phyloP scores from a whole-genome alignment of 352 stramenopile genomes.

The Pythium scleroteichum region DNA sequence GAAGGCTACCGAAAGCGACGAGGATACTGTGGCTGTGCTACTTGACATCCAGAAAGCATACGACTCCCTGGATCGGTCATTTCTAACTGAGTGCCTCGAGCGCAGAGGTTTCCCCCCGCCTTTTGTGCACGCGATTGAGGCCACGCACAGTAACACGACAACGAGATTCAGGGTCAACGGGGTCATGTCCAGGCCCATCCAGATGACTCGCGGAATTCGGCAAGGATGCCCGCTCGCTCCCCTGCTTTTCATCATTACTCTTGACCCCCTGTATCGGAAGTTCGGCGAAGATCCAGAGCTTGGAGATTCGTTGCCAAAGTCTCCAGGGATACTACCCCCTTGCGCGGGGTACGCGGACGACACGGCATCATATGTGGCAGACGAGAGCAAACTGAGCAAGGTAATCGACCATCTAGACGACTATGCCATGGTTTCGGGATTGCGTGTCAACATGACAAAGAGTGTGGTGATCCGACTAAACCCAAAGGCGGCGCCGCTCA shows the following conservation, averaged over 20 bases:
- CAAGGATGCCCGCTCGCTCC: conserved; percentile 15
- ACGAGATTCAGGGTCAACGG: conserved; percentile 5
- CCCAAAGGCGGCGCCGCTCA: not conserved
- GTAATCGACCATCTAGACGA: not conserved
- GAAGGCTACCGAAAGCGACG: not conserved
- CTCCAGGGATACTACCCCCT: too few relatives aligned
- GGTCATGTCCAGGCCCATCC: not conserved
- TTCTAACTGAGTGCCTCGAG: not conserved
- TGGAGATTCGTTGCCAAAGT: too few relatives aligned
- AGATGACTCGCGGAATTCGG: not conserved
- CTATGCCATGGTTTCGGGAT: not conserved
- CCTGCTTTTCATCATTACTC: conserved; percentile 7
- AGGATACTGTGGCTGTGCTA: conserved; percentile 7
- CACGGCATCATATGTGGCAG: not conserved
- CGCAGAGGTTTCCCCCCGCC: not conserved
- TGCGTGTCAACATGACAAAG: not conserved
- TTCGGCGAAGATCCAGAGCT: not conserved
- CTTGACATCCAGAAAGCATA: conserved; percentile 17
- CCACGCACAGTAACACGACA: not conserved
- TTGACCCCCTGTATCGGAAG: conserved; percentile 4
- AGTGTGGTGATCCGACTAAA: not conserved
- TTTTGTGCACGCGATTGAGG: not conserved
- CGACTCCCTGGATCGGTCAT: conserved; percentile 5
- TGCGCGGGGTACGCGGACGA: too few relatives aligned
- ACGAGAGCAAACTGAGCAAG: not conserved